A percentile compares a stretch with the other conserved stretches of the same genome.
phyloP scores from a whole-genome alignment of 1,139 yeast species.

The Komagataea norvegica region DNA sequence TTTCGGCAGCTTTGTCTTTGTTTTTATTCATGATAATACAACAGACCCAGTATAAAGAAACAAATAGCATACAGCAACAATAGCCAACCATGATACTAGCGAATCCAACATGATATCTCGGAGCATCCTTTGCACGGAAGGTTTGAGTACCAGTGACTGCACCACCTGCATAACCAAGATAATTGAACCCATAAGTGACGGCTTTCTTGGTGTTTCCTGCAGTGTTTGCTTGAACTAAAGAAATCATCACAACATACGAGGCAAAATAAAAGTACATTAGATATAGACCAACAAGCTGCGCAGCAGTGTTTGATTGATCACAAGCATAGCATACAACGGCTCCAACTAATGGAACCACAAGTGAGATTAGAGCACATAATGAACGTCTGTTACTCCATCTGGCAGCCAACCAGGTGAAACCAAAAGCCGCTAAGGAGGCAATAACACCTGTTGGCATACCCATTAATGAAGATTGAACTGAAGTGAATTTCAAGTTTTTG shows the following conservation, averaged over 20 bases:
- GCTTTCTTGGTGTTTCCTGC: constrained; percentile 53
- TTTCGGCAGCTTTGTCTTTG: constrained; percentile 18
- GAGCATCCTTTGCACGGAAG: constrained; percentile 45
- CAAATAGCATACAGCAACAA: constrained; percentile 29
- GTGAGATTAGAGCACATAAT: constrained; percentile 34
- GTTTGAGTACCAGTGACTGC: constrained; percentile 56
- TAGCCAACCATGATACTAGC: constrained; percentile 29
- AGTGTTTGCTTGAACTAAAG: constrained; percentile 47
- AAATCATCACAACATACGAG: constrained; percentile 44
- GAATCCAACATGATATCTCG: no score
- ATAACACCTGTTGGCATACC: constrained; percentile 35
- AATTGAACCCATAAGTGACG: constrained; percentile 35
- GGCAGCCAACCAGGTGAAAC: constrained; percentile 35
- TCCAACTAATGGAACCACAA: constrained; percentile 35
- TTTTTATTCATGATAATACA: constrained; percentile 25
- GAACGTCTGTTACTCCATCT: constrained; percentile 14
- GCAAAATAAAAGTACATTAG: constrained; percentile 30
- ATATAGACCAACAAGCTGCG: constrained; percentile 22
- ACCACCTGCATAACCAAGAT: constrained; percentile 53
- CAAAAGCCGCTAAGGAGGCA: constrained; percentile 33
- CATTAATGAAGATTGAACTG: constrained; percentile 33
- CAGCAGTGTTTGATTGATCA: constrained; percentile 29
- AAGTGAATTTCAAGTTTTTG: constrained; percentile 31
- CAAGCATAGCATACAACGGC: constrained; percentile 27
- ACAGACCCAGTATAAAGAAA: constrained; percentile 29